These are phyloP conservation scores for Trichosporon sp. DNA, from an alignment of 1,284 basidiomycete species.

Conservation along the genomic window DNA sequence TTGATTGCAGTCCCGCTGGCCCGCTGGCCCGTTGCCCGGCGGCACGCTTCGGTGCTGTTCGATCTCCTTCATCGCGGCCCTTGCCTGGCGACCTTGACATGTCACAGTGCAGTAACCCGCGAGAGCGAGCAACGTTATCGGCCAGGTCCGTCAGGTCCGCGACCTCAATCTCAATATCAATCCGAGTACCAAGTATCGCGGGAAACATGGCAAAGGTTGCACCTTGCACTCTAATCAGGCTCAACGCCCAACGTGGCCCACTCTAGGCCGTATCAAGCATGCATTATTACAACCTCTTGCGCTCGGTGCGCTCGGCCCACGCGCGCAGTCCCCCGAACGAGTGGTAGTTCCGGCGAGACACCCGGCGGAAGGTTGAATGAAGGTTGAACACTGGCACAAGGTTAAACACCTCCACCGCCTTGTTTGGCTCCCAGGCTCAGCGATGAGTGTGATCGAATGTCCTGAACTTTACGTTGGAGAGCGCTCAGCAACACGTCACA, in stretches of 20 bases:
- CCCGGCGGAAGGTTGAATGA: background rate
- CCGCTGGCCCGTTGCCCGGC: background rate
- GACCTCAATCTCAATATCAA: background rate
- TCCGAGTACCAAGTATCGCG: background rate
- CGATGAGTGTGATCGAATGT: background rate
- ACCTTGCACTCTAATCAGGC: background rate
- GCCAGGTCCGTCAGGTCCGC: background rate
- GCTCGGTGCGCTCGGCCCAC: background rate
- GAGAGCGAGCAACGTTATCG: background rate
- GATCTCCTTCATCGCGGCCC: background rate
- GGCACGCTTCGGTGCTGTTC: background rate
- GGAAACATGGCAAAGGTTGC: background rate
- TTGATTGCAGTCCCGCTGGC: background rate
- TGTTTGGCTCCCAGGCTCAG: background rate
- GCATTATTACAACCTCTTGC: background rate
- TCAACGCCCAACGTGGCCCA: background rate
- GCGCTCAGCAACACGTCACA: background rate
- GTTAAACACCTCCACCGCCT: background rate
- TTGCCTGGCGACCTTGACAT: background rate
- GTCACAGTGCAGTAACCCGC: background rate
- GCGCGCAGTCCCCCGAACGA: background rate
- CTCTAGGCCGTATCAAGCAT: background rate
- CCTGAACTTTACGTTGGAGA: background rate
- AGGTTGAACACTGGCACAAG: background rate
- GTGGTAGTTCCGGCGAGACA: background rate